A percentile compares a stretch with the other conserved stretches of the same genome.
Evolutionary conservation across 2,329 filamentous ascomycete species (phyloP).

Genomic region (Calonectria hongkongensis): DNA sequence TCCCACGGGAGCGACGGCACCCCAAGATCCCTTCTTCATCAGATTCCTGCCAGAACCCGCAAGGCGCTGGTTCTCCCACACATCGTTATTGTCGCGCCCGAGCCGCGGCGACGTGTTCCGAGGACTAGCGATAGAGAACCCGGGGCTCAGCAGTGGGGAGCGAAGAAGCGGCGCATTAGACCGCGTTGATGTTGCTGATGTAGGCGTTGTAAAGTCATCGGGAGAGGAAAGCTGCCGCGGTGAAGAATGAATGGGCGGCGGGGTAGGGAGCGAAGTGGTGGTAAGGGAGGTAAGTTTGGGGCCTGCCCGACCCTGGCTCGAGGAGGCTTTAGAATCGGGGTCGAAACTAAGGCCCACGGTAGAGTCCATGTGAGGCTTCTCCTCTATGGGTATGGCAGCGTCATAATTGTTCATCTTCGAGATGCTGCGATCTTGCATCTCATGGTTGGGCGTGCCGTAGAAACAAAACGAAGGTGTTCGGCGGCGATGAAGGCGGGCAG

Average conservation of each 20-base stretch:
- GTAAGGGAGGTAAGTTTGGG: constrained; percentile 45
- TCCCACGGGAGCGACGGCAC: constrained; percentile 60
- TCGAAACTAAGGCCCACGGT: constrained; percentile 43
- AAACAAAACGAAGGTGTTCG: constrained; percentile 69
- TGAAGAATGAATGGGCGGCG: constrained; percentile 44
- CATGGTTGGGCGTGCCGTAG: constrained; percentile 66
- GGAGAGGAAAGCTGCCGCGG: constrained; percentile 39
- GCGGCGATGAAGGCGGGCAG: constrained; percentile 34
- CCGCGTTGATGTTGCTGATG: constrained; percentile 57
- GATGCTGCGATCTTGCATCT: constrained; percentile 46
- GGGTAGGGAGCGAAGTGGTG: constrained; percentile 48
- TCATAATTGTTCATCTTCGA: constrained; percentile 29
- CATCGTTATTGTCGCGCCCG: constrained; percentile 37
- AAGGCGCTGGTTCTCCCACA: constrained; percentile 47
- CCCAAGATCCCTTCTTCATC: constrained; percentile 49
- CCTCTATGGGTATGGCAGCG: constrained; percentile 41
- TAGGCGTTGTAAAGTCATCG: constrained; percentile 55
- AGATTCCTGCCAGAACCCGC: constrained; percentile 39
- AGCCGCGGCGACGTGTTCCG: constrained; percentile 38
- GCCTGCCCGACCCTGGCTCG: neutral
- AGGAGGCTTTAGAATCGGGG: constrained; percentile 24
- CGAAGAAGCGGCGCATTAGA: constrained; percentile 61
- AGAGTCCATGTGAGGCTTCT: constrained; percentile 46
- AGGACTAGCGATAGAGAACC: constrained; percentile 48
- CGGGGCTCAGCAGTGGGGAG: constrained; percentile 51